Conservation (phyloP, 768 basidiomycete genomes). For the Tylopilus sp. region DNA sequence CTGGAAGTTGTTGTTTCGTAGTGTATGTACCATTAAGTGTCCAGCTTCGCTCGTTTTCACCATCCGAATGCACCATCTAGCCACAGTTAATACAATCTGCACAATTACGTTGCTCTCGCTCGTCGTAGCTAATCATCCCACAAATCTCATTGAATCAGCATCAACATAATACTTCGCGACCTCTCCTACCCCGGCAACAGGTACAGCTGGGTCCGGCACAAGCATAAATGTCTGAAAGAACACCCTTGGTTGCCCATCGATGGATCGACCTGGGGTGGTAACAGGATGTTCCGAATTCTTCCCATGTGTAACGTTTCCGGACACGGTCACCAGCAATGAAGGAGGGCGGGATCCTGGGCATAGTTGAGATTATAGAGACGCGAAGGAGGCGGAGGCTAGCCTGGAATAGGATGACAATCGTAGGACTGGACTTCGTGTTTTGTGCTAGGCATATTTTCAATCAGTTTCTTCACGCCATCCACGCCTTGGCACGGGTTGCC, state of each 20-base stretch:
- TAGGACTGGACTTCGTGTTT: conserved; percentile 86
- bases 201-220: conserved; percentile 66
- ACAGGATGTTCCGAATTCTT: conserved; percentile 56
- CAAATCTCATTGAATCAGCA: conserved; percentile 78
- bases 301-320: conserved; percentile 76
- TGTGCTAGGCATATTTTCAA: conserved; percentile 71
- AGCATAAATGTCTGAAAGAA: conserved; percentile 89
- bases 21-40: conserved; percentile 12
- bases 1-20: background rate
- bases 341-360: conserved; percentile 71
- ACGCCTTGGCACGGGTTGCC: conserved; percentile 74
- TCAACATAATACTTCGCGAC: conserved; percentile 80
- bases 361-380: conserved; percentile 9
- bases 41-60: too few relatives aligned
- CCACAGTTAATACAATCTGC: background rate
- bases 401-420: conserved; percentile 88
- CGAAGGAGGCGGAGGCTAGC: conserved; percentile 35
- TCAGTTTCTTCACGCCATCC: conserved; percentile 63
- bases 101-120: background rate
- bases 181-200: conserved; percentile 63
- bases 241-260: conserved; percentile 78
- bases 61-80: background rate
- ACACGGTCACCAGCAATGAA: conserved; percentile 73
- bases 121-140: conserved; percentile 47
- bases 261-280: conserved; percentile 43